Evolutionary conservation across 129 eudicot species (phyloP).

Genomic region (Lactuca saligna): DNA sequence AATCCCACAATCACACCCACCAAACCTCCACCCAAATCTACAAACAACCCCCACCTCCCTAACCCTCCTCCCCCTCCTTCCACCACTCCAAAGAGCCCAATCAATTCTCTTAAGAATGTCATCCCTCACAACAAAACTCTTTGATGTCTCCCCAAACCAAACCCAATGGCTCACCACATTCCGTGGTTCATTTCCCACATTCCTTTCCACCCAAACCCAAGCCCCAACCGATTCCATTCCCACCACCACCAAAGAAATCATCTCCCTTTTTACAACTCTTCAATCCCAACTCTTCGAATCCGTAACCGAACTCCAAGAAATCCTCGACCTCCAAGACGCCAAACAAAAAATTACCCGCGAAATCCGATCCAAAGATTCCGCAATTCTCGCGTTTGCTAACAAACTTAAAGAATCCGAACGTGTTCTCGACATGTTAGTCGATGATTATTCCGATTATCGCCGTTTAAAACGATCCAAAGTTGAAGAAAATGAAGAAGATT

Average conservation of each 20-base stretch:
- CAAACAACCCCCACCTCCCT: slow-evolving; percentile 54
- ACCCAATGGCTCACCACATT: slow-evolving; percentile 75
- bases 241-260: slow-evolving; percentile 58
- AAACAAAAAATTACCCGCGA: slow-evolving; percentile 71
- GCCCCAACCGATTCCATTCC: slow-evolving; percentile 47
- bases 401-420: slow-evolving; percentile 82
- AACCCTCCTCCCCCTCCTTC: slow-evolving; percentile 78
- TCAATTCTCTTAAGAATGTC: slow-evolving; percentile 83
- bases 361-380: slow-evolving; percentile 59
- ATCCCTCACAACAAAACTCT: slow-evolving; percentile 64
- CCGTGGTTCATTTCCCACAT: slow-evolving; percentile 83
- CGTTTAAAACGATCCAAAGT: slow-evolving; percentile 62
- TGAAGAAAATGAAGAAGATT: slow-evolving; percentile 42
- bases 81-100: slow-evolving; percentile 85
- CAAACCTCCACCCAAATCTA: slow-evolving; percentile 43
- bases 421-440: slow-evolving; percentile 86
- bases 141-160: slow-evolving; percentile 85
- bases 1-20: slow-evolving; percentile 46
- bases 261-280: slow-evolving; percentile 60
- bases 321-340: slow-evolving; percentile 89
- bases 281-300: slow-evolving; percentile 87
- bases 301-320: slow-evolving; percentile 91
- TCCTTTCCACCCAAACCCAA: slow-evolving; percentile 53
- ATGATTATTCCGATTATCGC: slow-evolving; percentile 81
- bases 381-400: slow-evolving; percentile 70